Evolutionary conservation across 1,284 basidiomycete genomes (phyloP).

Genomic region (Ceratobasidium sp.): DNA sequence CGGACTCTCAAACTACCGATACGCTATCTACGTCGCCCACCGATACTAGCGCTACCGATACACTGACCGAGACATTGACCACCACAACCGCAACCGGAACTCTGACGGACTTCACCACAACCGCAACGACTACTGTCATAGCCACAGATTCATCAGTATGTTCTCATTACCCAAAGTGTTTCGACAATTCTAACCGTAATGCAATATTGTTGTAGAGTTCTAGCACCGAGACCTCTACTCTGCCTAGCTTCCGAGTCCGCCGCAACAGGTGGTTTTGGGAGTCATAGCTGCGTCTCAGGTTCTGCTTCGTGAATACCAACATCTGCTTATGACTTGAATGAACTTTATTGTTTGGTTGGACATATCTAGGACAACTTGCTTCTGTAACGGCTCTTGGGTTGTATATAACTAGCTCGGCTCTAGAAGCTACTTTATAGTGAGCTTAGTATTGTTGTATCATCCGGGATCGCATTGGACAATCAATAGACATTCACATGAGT

Average conservation of each 20-base stretch:
- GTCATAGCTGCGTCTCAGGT: not conserved
- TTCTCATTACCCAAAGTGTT: not conserved
- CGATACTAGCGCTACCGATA: not conserved
- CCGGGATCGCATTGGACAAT: too few species aligned
- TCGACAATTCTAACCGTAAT: not conserved
- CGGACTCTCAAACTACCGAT: slow-evolving; percentile 3
- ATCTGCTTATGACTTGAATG: too few species aligned
- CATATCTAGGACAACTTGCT: too few species aligned
- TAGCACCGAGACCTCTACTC: slow-evolving; percentile 7
- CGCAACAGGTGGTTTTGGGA: slow-evolving; percentile 25
- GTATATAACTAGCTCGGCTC: too few species aligned
- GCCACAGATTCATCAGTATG: too few species aligned
- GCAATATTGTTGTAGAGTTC: not conserved
- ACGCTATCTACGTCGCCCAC: too few species aligned
- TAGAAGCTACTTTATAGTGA: too few species aligned
- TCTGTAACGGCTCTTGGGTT: too few species aligned
- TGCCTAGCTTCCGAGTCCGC: slow-evolving; percentile 22
- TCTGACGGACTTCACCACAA: slow-evolving; percentile 3
- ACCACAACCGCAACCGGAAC: slow-evolving; percentile 15
- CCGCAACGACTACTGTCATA: not conserved
- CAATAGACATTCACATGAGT: too few species aligned
- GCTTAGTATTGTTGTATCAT: too few species aligned
- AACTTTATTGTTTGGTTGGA: not conserved
- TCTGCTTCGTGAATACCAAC: too few species aligned
- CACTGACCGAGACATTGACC: not conserved